Evolutionary conservation across 257 asterid species (phyloP), one percentile per base, ranked within the genome.

Genomic region (Parsonsia alboflavescens): DNA sequence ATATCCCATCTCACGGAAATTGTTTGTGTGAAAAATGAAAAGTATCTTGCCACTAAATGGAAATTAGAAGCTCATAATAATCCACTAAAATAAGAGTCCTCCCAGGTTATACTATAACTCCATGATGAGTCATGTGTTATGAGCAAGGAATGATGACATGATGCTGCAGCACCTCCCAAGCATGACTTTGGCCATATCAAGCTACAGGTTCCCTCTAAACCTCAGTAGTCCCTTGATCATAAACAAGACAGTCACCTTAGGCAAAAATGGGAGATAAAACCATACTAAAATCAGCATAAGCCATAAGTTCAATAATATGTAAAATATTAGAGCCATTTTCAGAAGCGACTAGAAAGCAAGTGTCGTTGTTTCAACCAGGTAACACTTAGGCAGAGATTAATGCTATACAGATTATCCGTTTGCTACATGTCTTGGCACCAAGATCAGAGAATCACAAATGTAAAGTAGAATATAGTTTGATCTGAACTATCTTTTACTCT

Each of bases 1-100:
- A 6, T 2, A 12, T 63, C 7, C 68, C 68, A 33, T 63, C 68
- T 48, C 10, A 49, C 24, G 12, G 28, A 16, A 70, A 26, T 26
- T 33, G 46, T 50, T 70, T 30, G 58, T 83, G 52, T 66, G 75
- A 45, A 72, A 71, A 74, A 28, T 46, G 76, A 73, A 33, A 50
- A 49, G 12, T 42, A 16, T 57, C 39, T 57, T 57, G 22, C 46
- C 28, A 42, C 41, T 65, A 5, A 33, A 42, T 64, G 42, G 26
- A 41, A 19, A 59, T 36, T 41, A 11, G n/a, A 48, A 56, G 56
- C 36, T 54, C 68, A 72, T 0, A n/a, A n/a, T 33, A 36, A 42
- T 71, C 39, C 52, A 56, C 33, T 0, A 33, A 5, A 4, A 54
- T 19, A 17, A 39, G 1, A 2, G 5, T 49, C 22, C 30, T n/a